Conservation (phyloP, 768 basidiomycete genomes). For the Tulasnella sp. region DNA sequence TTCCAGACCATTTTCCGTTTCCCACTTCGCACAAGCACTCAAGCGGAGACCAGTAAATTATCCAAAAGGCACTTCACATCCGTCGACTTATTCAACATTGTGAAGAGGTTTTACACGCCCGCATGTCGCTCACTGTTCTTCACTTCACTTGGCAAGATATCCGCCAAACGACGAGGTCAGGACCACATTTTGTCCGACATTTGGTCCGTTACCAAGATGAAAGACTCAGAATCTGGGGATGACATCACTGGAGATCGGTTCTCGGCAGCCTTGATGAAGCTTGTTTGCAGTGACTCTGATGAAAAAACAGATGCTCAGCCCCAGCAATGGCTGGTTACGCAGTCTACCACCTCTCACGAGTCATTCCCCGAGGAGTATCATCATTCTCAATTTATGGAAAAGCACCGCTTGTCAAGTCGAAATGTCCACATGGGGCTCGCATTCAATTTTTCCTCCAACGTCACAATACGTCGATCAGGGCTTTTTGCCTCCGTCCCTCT, state of each 20-base stretch:
- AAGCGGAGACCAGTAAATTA: constrained; percentile 40
- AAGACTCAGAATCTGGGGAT: background rate
- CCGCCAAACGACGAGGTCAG: constrained; percentile 40
- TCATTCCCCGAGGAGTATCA: background rate
- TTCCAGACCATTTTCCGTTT: constrained; percentile 54
- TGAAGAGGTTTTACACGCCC: constrained; percentile 40
- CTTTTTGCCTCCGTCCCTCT: constrained; percentile 55
- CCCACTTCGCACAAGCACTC: constrained; percentile 47
- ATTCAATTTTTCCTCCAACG: background rate
- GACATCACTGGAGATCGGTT: background rate
- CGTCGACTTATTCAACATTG: constrained; percentile 8
- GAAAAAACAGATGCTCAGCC: background rate
- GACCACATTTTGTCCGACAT: background rate
- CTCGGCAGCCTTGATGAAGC: background rate
- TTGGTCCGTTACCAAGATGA: background rate
- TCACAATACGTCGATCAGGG: constrained; percentile 50
- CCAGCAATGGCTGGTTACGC: background rate
- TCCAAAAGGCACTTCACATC: background rate
- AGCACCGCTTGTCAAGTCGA: constrained; percentile 4
- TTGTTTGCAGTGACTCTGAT: background rate
- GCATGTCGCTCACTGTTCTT: constrained; percentile 51
- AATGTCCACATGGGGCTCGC: background rate
- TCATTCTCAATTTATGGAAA: background rate
- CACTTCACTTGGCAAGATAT: constrained; percentile 46
- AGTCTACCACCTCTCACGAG: background rate